Evolutionary conservation across 2,329 filamentous ascomycete species (phyloP), one percentile per base, ranked within the genome.

Genomic region (Aspergillus sp.): DNA sequence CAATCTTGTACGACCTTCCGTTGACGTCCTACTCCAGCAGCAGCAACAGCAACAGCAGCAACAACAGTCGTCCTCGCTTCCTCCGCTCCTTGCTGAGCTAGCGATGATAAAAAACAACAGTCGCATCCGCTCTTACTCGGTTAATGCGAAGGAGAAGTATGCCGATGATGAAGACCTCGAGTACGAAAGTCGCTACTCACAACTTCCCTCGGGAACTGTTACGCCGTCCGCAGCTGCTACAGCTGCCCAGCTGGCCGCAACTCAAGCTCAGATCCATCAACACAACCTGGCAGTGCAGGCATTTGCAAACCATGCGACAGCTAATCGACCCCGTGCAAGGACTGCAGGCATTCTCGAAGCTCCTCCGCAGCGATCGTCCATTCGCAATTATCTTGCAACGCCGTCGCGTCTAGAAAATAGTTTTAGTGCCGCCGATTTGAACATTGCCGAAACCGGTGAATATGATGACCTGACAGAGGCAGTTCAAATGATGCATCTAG

Each of bases 131-230:
- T 99, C 95, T 2, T 98, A 97, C 75, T 99, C 95, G 1, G 95
- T 99, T 64, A 99, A 99, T 75, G 96, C 96, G 56, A 97, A 96
- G 76, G 93, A 98, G 73, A 96, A 95, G 74, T 98, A 98, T 68
- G 93, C 90, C 2, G 91, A 96, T 67, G 89, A 91, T 47, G 93
- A 96, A 52, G 89, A 92, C 24, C 89, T 92, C 59, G 88, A 90
- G 15, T 91, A 89, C 59, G 73, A 87, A 83, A 76, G 75, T 48
- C 77, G 79, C 56, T 86, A 86, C 68, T 81, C 82, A 45, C 77
- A 79, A 51, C 73, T 80, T 54, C 84, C 85, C 62, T 86, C 83
- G 53, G 85, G 86, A 22, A 80, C 81, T 3, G 72, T 86, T 61
- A 87, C 85, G 1, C 85, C 86, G 9, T 79, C 79, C 15, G 81